Conservation (phyloP, 371 early-diverging fungal species). For the Dinochytrium kinnereticum region DNA sequence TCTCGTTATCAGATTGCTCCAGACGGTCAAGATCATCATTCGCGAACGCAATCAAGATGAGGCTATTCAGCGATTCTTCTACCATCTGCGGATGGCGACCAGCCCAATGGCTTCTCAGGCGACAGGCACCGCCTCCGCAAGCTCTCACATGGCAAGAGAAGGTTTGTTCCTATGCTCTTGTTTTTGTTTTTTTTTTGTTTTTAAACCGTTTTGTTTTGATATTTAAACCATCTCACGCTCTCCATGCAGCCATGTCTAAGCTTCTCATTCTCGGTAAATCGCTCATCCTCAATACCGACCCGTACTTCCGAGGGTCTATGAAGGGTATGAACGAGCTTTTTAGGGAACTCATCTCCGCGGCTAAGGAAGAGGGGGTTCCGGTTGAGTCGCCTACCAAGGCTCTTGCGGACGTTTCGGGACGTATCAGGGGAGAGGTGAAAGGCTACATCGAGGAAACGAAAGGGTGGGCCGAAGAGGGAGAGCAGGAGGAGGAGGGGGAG, state of each 20-base stretch:
- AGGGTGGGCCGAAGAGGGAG: background rate
- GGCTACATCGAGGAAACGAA: background rate
- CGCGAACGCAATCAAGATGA: conserved; percentile 64
- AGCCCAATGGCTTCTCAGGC: background rate
- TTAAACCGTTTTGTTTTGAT: too few species aligned
- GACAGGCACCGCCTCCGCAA: background rate
- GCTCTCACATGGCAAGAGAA: background rate
- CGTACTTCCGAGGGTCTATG: background rate
- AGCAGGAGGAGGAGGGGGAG: conserved; percentile 4
- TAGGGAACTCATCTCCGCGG: background rate
- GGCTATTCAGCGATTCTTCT: conserved; percentile 64
- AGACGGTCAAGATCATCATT: conserved; percentile 52
- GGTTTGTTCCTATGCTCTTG: background rate
- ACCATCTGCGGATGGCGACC: conserved; percentile 42
- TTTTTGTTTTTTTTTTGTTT: background rate
- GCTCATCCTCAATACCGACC: conserved; percentile 2
- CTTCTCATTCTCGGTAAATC: background rate
- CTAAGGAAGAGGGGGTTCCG: conserved; percentile 8
- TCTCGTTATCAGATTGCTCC: conserved; percentile 33
- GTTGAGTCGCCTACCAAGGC: background rate
- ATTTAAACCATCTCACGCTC: too few species aligned
- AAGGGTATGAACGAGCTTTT: conserved; percentile 6
- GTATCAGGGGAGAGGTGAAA: background rate
- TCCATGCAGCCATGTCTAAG: conserved; percentile 9
- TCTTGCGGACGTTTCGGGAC: background rate